Evolutionary conservation across 1,284 basidiomycete genomes (phyloP), one percentile per base, ranked within the genome.

Genomic region (Heterobasidion annosum): DNA sequence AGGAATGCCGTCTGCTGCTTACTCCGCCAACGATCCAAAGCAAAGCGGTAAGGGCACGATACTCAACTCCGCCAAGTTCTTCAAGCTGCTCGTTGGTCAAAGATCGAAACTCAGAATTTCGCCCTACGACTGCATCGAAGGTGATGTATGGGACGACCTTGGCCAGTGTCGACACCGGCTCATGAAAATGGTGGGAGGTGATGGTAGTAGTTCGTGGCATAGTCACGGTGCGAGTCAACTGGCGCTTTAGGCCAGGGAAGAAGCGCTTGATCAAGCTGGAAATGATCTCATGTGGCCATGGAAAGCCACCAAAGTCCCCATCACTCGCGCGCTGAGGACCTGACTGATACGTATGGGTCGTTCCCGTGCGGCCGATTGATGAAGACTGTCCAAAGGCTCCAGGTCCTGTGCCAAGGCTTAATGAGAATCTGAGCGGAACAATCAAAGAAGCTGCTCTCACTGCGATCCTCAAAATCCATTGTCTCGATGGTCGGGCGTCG

Each of bases 51-150:
- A 97, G 70, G 1, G 89, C 93, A n/a, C 93, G 81, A 64, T 93
- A 98, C 68, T 99, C 96, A 13, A 97, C 89, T 6, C 95, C 95
- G 8, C 94, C 94, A 5, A 98, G 74, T 68, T 98, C 93, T 58
- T 96, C 90, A 61, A 92, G 74, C 64, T 98, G 88, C 53, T 93
- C 89, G 37, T 83, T 78, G 0, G 87, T 91, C 52, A 98, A 70
- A 44, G 81, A 74, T 50, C 83, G 80, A 66, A 99, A 98, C n/a
- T 79, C 74, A 19, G 92, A 96, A 67, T 98, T 98, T 52, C 88
- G 76, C 0, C 91, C 91, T 3, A 96, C 91, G 10, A 82, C 71
- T 0, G 90, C 88, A 45, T 91, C 82, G 66, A 98, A 98, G 2
- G 86, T 81, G 51, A 98, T 84, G 67, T 98, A 98, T 1, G 88